Evolutionary conservation across 371 early-diverging fungal genomes (phyloP), one percentile per base, ranked within the genome.

Genomic region (Mucor lusitanicus): DNA sequence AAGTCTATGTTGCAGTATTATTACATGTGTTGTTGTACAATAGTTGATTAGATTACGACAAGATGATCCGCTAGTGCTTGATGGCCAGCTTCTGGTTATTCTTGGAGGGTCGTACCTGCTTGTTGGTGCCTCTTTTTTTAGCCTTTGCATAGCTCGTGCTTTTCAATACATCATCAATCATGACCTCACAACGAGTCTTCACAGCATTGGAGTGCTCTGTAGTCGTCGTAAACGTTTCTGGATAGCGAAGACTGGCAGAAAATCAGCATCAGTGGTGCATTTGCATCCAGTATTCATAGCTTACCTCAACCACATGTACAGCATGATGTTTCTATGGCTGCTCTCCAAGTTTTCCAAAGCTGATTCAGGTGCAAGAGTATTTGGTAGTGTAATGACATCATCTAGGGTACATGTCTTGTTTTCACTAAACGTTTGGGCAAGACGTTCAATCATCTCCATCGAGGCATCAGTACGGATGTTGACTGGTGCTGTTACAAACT

Each of bases 251-350:
- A 57, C 87, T 87, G 71, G 11, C 30, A 23, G 40, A 12, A 28
- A 50, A 30, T 50, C 35, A 42, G 19, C 39, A 37, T 35, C 3
- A 58, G 6, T 11, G 21, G 9, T 17, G 19, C 6, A n/a, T 27
- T 12, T 30, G 8, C 32, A 30, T 17, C 11, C 17, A 30, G 4
- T 19, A 32, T 21, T 5, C 1, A 37, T 9, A 6, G 3, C 42
- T 67, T 83, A 91, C 86, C 87, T 81, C 68, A 97, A 79, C 97
- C 97, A 97, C 75, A 95, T 81, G 67, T 95, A 97, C 27, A 94
- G 67, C 77, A 94, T 90, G 28, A 95, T 89, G 3, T 80, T 69
- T 50, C 90, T 87, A 72, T 97, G 97, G 40, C 70, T 64, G 15
- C 69, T 73, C 76, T 97, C 97, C 7, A 95, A 71, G 0, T 64